Conservation (phyloP, 768 basidiomycete species). For the Kwoniella dejecticola region DNA sequence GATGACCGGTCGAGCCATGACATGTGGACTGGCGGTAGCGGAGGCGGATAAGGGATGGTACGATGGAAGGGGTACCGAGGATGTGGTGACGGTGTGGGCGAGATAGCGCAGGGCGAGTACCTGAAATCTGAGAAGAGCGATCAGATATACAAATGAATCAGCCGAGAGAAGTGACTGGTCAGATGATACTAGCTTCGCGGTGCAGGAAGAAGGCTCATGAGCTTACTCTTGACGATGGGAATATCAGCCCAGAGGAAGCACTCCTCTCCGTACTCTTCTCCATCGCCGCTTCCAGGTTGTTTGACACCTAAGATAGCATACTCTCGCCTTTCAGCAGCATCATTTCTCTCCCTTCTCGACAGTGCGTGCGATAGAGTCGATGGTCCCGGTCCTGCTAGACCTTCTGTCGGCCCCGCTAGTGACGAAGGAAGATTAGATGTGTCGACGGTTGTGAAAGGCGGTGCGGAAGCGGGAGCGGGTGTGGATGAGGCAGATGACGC, state of each 20-base stretch:
- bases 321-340: slow-evolving; percentile 17
- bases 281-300: slow-evolving; percentile 40
- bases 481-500: slow-evolving; percentile 30
- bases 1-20: slow-evolving; percentile 52
- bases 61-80: slow-evolving; percentile 49
- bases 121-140: slow-evolving; percentile 39
- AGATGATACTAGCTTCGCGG: background rate
- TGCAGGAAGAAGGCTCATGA: background rate
- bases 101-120: slow-evolving; percentile 45
- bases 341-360: slow-evolving; percentile 9
- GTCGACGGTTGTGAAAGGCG: background rate
- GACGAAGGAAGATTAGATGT: slow-evolving; percentile 4
- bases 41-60: slow-evolving; percentile 35
- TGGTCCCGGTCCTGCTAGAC: slow-evolving; percentile 22
- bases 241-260: slow-evolving; percentile 52
- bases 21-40: slow-evolving; percentile 44
- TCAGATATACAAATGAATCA: background rate
- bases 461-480: slow-evolving; percentile 11
- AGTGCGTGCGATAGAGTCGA: slow-evolving; percentile 10
- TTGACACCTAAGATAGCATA: slow-evolving; percentile 31
- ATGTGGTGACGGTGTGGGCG: slow-evolving; percentile 42
- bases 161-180: too few relatives aligned
- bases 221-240: slow-evolving; percentile 47
- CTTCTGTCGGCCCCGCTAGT: background rate
- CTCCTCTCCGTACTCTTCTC: slow-evolving; percentile 43